Percentiles rank a stretch among this genome's conserved stretches.
These are phyloP conservation scores for Conticribra guillardii DNA, from an alignment of 108 stramenopile genomes.

Conservation along the genomic window DNA sequence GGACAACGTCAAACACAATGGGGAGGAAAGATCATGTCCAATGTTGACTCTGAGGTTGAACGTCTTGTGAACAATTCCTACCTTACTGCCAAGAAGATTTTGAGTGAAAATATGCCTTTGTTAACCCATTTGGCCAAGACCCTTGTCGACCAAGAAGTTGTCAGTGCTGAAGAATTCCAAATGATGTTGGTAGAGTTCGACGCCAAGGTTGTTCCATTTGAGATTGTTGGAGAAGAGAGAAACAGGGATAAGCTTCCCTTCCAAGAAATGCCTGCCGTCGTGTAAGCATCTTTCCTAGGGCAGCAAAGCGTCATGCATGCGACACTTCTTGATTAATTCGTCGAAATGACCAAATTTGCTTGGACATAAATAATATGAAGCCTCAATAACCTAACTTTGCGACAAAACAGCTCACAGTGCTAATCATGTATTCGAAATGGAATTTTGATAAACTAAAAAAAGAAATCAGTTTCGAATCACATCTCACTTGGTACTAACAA, in stretches of 20 bases:
- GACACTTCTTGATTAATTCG: too few relatives aligned
- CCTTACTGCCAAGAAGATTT: conserved; percentile 64
- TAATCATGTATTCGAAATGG: too few relatives aligned
- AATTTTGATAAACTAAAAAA: too few relatives aligned
- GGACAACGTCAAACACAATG: conserved; percentile 62
- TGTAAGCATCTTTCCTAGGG: too few relatives aligned
- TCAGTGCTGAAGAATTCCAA: conserved; percentile 71
- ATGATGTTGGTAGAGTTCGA: conserved; percentile 64
- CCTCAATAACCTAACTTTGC: too few relatives aligned
- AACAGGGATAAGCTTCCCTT: conserved; percentile 87
- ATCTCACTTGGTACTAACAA: too few relatives aligned
- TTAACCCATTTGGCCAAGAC: conserved; percentile 59
- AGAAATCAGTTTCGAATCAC: too few relatives aligned
- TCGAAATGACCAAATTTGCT: too few relatives aligned
- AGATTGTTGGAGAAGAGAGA: conserved; percentile 69
- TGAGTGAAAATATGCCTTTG: conserved; percentile 56
- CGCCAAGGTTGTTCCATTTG: conserved; percentile 67
- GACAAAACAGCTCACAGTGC: too few relatives aligned
- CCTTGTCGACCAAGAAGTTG: conserved; percentile 70
- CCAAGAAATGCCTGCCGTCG: conserved; percentile 63
- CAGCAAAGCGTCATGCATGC: too few relatives aligned
- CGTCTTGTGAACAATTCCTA: conserved; percentile 75
- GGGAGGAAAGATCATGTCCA: conserved; percentile 62
- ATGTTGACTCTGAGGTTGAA: conserved; percentile 72
- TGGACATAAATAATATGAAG: too few relatives aligned